phyloP scores from a whole-genome alignment of 176 grass and related monocot genomes.

The Areca catechu region DNA sequence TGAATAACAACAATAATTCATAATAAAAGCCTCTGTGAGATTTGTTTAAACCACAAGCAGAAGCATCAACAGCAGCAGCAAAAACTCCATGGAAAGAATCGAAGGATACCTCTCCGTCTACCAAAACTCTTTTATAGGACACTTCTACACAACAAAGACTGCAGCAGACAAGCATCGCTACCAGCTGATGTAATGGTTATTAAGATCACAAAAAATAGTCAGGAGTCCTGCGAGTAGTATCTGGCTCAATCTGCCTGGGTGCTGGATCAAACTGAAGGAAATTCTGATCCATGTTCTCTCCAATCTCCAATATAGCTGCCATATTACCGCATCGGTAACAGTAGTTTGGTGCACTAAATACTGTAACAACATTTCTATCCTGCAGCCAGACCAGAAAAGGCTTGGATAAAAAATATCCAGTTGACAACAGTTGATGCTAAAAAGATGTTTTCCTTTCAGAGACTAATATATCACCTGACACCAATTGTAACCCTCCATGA shows the following conservation, averaged over 20 bases:
- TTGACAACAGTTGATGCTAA: no score
- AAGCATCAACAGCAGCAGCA: no score
- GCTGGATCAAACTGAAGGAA: constrained; percentile 16
- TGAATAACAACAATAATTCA: no score
- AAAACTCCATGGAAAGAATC: no score
- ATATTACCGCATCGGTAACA: constrained; percentile 10
- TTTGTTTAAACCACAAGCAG: no score
- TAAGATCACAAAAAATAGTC: constrained; percentile 2
- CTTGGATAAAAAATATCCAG: no score
- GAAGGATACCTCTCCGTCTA: no score
- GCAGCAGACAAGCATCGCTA: no score
- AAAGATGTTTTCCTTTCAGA: neutral
- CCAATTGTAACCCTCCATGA: constrained; percentile 16
- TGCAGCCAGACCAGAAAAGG: neutral
- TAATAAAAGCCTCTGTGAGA: no score
- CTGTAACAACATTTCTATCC: constrained; percentile 11
- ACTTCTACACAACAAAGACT: no score
- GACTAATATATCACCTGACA: constrained; percentile 2
- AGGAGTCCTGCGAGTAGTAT: constrained; percentile 10
- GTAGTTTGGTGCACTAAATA: constrained; percentile 18
- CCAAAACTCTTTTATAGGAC: no score
- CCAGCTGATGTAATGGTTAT: neutral
- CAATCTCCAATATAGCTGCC: constrained; percentile 11
- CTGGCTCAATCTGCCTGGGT: constrained; percentile 6
- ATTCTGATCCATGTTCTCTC: constrained; percentile 7